Percentiles rank a stretch among this genome's conserved stretches.
Evolutionary conservation across 2,329 filamentous ascomycete genomes (phyloP).

Genomic region (Aspergillus sp.): DNA sequence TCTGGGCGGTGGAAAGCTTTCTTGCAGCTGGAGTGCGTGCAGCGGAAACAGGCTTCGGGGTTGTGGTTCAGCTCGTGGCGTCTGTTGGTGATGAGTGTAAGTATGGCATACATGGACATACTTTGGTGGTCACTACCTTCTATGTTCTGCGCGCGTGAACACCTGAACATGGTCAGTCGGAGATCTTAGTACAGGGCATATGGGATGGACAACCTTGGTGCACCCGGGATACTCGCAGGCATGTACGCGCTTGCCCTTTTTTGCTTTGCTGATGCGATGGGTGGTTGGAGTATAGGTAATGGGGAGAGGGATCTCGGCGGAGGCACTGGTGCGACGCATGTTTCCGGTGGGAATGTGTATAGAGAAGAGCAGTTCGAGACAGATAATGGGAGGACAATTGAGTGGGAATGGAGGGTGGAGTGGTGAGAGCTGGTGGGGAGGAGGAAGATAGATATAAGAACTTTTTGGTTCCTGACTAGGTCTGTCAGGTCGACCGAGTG

Average conservation of each 20-base stretch:
- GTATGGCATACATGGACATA: too few relatives aligned
- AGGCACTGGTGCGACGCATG: conserved; percentile 28
- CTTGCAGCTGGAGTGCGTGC: conserved; percentile 42
- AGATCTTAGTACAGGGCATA: background rate
- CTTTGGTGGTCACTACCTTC: conserved; percentile 27
- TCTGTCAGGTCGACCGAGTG: conserved; percentile 14
- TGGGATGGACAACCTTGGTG: conserved; percentile 39
- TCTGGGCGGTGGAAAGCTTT: conserved; percentile 50
- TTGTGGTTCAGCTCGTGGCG: conserved; percentile 53
- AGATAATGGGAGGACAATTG: background rate
- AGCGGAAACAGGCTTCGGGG: conserved; percentile 45
- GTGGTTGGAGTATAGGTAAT: conserved; percentile 50
- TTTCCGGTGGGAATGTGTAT: conserved; percentile 13
- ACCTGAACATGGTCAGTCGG: conserved; percentile 31
- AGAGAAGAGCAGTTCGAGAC: background rate
- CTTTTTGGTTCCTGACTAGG: conserved; percentile 6
- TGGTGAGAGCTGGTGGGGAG: background rate
- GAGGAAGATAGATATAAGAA: conserved; percentile 7
- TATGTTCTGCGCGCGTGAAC: conserved; percentile 51
- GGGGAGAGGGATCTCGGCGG: conserved; percentile 30
- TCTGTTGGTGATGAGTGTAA: conserved; percentile 18
- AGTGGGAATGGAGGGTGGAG: conserved; percentile 10
- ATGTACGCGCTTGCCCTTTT: conserved; percentile 52
- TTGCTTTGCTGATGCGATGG: conserved; percentile 50
- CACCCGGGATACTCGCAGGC: conserved; percentile 48